Percentiles rank a stretch among this genome's conserved stretches.
Conservation (phyloP, 495 filamentous ascomycete genomes). For the Aspergillus ostianus region DNA sequence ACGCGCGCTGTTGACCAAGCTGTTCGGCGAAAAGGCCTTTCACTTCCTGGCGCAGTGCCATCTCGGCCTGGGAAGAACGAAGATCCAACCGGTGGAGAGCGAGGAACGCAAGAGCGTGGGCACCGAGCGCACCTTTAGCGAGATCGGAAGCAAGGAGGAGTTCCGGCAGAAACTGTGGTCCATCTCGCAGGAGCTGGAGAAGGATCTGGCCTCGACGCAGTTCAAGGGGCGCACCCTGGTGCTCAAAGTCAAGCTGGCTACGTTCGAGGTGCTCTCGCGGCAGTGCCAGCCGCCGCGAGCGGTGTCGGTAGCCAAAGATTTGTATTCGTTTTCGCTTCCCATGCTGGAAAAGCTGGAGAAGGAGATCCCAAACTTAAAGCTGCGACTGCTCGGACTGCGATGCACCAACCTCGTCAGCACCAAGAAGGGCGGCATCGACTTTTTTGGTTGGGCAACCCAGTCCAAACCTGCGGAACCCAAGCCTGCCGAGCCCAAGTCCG, state of each 20-base stretch:
- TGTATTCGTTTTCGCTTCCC: conserved; percentile 77
- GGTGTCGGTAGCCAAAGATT: conserved; percentile 69
- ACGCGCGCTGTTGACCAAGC: conserved; percentile 64
- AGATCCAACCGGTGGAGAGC: conserved; percentile 80
- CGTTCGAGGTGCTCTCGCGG: conserved; percentile 84
- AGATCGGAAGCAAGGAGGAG: conserved; percentile 65
- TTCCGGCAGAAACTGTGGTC: conserved; percentile 73
- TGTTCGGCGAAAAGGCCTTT: conserved; percentile 91
- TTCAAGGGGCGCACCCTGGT: conserved; percentile 88
- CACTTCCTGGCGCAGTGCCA: conserved; percentile 82
- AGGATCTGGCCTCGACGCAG: conserved; percentile 74
- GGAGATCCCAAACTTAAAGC: conserved; percentile 75
- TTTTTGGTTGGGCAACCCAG: conserved; percentile 63
- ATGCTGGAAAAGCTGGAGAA: conserved; percentile 84
- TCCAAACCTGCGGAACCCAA: conserved; percentile 10
- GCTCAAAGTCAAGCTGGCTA: conserved; percentile 91
- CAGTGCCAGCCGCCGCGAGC: conserved; percentile 74
- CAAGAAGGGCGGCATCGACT: conserved; percentile 72
- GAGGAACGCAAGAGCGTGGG: conserved; percentile 93
- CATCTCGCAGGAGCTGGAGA: conserved; percentile 84
- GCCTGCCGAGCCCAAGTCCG: neutral
- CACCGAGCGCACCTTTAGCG: conserved; percentile 88
- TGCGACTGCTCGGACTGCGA: conserved; percentile 85
- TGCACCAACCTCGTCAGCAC: conserved; percentile 84
- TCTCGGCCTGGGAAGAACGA: conserved; percentile 85